These are phyloP conservation scores for Auricularia sp. DNA, from an alignment of 768 basidiomycete genomes.

Conservation along the genomic window DNA sequence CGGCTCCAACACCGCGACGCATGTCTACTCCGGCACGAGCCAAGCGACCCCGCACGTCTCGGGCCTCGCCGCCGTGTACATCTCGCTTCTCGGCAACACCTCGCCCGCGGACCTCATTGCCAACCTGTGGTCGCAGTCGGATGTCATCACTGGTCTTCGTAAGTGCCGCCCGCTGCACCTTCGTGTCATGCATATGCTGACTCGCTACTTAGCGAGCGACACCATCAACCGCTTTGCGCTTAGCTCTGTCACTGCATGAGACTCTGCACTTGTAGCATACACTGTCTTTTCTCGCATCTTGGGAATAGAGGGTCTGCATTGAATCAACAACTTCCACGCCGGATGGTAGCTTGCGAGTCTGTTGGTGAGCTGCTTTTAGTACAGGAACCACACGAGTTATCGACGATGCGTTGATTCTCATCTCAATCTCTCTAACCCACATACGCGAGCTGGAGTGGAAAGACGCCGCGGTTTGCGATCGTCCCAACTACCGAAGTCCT, in stretches of 20 bases:
- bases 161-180: not conserved
- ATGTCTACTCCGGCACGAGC: not conserved
- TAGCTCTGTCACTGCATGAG: not conserved
- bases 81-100: conserved; percentile 22
- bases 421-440: no score
- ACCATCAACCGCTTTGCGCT: conserved; percentile 8
- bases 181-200: conserved; percentile 20
- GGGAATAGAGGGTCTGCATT: no score
- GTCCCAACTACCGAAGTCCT: no score
- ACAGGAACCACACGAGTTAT: no score
- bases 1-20: not conserved
- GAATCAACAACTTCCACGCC: no score
- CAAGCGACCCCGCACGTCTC: conserved; percentile 32
- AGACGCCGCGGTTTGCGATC: no score
- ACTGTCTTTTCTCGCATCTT: no score
- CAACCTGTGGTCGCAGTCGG: conserved; percentile 19
- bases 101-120: conserved; percentile 23
- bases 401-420: no score
- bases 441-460: no score
- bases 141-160: conserved; percentile 20
- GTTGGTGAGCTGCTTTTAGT: no score
- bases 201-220: not conserved
- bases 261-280: not conserved
- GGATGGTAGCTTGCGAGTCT: no score
- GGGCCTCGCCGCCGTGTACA: conserved; percentile 32